Conservation (phyloP, 495 filamentous ascomycete species). For the Aspergillus bridgeri region DNA sequence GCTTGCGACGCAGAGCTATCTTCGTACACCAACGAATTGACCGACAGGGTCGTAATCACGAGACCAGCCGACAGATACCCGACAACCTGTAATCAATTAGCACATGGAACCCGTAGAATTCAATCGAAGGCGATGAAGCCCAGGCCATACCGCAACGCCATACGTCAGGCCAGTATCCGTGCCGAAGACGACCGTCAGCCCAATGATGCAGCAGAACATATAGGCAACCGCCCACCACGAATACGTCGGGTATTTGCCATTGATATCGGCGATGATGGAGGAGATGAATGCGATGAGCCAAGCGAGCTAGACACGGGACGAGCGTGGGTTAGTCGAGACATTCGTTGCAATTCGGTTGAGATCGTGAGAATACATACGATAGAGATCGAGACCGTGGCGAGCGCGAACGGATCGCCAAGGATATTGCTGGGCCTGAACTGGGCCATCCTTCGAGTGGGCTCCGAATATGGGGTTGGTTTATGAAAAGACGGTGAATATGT, state of each 20-base stretch:
- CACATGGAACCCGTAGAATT: background rate
- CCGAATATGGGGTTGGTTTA: conserved; percentile 64
- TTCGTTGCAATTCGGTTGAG: background rate
- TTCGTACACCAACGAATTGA: conserved; percentile 76
- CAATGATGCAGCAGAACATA: conserved; percentile 76
- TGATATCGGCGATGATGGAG: conserved; percentile 71
- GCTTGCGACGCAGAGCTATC: conserved; percentile 71
- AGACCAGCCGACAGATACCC: conserved; percentile 81
- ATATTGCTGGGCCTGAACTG: conserved; percentile 82
- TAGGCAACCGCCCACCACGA: conserved; percentile 89
- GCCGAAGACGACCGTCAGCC: conserved; percentile 73
- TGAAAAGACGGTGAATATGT: conserved; percentile 65
- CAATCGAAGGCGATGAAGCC: background rate
- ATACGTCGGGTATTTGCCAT: conserved; percentile 67
- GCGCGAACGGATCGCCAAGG: conserved; percentile 91
- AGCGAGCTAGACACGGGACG: conserved; percentile 61
- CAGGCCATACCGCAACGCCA: conserved; percentile 69
- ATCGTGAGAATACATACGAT: conserved; percentile 57
- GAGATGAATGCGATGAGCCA: conserved; percentile 91
- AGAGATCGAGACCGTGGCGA: conserved; percentile 90
- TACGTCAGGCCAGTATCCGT: conserved; percentile 82
- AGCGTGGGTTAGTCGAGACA: background rate
- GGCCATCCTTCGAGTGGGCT: conserved; percentile 35
- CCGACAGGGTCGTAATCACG: conserved; percentile 76
- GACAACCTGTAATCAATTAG: conserved; percentile 54